Percentiles rank a stretch among this genome's conserved stretches.
phyloP scores from a whole-genome alignment of 2,329 filamentous ascomycete genomes.

The Verticillium tricorpus region DNA sequence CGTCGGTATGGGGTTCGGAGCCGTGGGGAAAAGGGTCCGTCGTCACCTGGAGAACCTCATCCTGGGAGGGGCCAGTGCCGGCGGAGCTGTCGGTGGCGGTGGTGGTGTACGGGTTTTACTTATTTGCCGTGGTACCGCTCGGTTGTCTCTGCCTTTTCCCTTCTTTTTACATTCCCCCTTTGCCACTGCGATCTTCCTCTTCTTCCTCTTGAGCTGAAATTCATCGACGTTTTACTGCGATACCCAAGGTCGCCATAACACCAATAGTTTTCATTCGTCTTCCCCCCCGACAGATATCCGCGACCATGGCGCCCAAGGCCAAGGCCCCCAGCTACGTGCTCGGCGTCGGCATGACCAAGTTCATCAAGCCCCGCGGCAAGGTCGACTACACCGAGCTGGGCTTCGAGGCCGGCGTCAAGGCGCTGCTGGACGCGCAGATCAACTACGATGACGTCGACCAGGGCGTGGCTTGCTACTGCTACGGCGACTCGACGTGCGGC shows the following conservation, averaged over 20 bases:
- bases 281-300: not conserved
- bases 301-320: slow-evolving; percentile 43
- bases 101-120: not conserved
- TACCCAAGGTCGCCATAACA: too few species aligned
- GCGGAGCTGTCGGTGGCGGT: too few species aligned
- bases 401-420: slow-evolving; percentile 88
- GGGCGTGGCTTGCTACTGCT: slow-evolving; percentile 96
- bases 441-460: slow-evolving; percentile 96
- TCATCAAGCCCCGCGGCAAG: slow-evolving; percentile 93
- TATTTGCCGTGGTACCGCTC: not conserved
- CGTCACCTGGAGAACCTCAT: slow-evolving; percentile 13
- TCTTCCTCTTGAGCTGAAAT: not conserved
- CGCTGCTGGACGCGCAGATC: slow-evolving; percentile 80
- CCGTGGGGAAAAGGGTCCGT: not conserved
- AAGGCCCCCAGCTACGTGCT: slow-evolving; percentile 71
- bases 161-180: not conserved
- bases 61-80: not conserved
- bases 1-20: slow-evolving; percentile 3
- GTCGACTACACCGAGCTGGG: slow-evolving; percentile 93
- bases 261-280: too few species aligned
- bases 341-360: slow-evolving; percentile 98
- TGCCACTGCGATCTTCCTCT: not conserved
- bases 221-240: not conserved
- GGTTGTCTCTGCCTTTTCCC: not conserved
- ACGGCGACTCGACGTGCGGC: slow-evolving; percentile 90